Base-by-base conservation (phyloP, 352 stramenopile species). In the Globisporangium splendens region DNA sequence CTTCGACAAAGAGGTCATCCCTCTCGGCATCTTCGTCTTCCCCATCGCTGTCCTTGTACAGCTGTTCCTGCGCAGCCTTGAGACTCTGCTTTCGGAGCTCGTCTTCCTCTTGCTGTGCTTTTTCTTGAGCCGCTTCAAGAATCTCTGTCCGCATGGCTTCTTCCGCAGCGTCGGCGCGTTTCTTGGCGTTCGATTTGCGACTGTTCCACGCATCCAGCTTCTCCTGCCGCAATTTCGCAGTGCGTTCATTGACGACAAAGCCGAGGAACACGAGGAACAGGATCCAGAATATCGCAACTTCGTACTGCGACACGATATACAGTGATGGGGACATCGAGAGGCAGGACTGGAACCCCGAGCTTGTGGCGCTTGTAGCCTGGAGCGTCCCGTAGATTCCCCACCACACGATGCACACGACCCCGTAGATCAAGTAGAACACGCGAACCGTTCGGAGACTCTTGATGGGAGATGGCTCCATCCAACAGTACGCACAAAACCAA, bases 401-500 rank as follows among this genome's bases (percentile, higher is more conserved):
- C 80, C 80, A 90, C n/a, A 62, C 61, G 28, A 86, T 61, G 43
- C 76, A 85, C 21, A 82, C 55, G 11, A 88, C 46, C 0, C 80
- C 80, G 42, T 83, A 90, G 22, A 88, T 11, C 18, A 81, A 46
- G 59, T 90, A 88, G 53, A 88, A 83, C 22, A 90, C 63, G 12
- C 76, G 73, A n/a, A 90, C 54, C 0, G 73, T 82, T 21, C 72
- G 72, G 8, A 88, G 57, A 21, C 69, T 77, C 59, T 72, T 75
- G 54, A 90, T 88, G 12, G 77, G 76, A 43, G 56, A 59, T 10
- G 70, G 76, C 1, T 76, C 76, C 66, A 89, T 88, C 81, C 78
- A 91, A 55, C 76, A 86, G 47, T 88, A 89, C 43, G 81, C 70
- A 57, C 79, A 91, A 55, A 91, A 91, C 46, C 75, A 61, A 14